Evolutionary conservation across 331 rosid genomes (phyloP).

Genomic region (Malus hybrid): DNA sequence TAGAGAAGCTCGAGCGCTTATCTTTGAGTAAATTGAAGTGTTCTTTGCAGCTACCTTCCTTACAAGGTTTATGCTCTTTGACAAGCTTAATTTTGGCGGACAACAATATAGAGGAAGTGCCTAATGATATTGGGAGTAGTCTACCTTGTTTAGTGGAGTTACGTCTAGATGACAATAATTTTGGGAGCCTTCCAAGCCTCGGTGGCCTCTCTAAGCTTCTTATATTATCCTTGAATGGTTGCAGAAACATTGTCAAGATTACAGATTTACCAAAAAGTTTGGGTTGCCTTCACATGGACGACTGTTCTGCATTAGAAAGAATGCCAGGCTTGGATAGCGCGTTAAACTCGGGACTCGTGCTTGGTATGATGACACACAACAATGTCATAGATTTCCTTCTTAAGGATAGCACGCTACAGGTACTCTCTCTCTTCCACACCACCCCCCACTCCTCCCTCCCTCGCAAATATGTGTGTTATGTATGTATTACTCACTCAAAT

Average conservation of each 20-base stretch:
- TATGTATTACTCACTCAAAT: too few relatives aligned
- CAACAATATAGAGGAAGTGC: not conserved
- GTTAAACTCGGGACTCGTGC: too few relatives aligned
- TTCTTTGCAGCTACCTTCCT: not conserved
- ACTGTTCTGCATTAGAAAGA: not conserved
- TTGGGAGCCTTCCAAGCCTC: not conserved
- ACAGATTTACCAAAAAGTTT: too few relatives aligned
- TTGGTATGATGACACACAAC: too few relatives aligned
- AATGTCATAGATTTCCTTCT: too few relatives aligned
- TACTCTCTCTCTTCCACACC: too few relatives aligned
- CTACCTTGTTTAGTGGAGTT: not conserved
- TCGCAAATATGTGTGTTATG: too few relatives aligned
- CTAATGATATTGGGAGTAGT: not conserved
- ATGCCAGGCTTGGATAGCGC: not conserved
- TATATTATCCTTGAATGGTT: not conserved
- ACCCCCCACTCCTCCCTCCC: too few relatives aligned
- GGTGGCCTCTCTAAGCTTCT: not conserved
- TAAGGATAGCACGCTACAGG: too few relatives aligned
- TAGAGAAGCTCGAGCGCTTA: not conserved
- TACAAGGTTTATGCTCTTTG: not conserved
- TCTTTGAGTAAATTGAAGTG: not conserved
- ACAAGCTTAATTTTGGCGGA: accelerated
- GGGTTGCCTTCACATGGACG: accelerated
- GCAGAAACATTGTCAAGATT: not conserved
- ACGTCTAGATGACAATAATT: not conserved